Conservation (phyloP, 768 basidiomycete species). For the Suillus sp. region DNA sequence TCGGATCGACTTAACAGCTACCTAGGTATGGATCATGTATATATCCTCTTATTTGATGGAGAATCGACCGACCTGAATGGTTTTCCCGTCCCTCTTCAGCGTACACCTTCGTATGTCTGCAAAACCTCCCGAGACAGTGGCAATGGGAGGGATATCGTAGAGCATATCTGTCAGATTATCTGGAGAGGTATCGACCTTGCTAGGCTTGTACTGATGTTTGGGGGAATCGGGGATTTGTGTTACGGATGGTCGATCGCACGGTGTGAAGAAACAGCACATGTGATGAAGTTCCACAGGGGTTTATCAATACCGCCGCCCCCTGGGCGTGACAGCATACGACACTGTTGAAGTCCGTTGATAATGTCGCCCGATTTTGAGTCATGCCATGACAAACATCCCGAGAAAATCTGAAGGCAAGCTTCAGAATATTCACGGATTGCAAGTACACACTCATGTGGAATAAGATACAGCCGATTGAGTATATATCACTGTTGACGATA, state of each 20-base stretch:
- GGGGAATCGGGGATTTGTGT: neutral
- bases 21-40: neutral
- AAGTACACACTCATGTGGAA: neutral
- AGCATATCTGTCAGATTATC: neutral
- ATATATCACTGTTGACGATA: slow-evolving; percentile 1
- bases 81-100: neutral
- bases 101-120: slow-evolving; percentile 30
- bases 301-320: neutral
- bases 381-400: slow-evolving; percentile 6
- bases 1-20: slow-evolving; percentile 1
- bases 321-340: neutral
- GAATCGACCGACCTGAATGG: neutral
- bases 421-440: neutral
- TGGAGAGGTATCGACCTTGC: neutral
- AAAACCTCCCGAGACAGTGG: slow-evolving; percentile 11
- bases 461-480: slow-evolving; percentile 3
- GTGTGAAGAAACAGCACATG: neutral
- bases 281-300: neutral
- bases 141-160: neutral
- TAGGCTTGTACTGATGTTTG: neutral
- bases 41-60: neutral
- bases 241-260: neutral
- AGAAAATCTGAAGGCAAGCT: slow-evolving; percentile 3
- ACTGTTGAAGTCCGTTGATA: neutral
- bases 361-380: neutral